Conservation (phyloP, 75 land plant species). For the Cunninghamia lanceolata region DNA sequence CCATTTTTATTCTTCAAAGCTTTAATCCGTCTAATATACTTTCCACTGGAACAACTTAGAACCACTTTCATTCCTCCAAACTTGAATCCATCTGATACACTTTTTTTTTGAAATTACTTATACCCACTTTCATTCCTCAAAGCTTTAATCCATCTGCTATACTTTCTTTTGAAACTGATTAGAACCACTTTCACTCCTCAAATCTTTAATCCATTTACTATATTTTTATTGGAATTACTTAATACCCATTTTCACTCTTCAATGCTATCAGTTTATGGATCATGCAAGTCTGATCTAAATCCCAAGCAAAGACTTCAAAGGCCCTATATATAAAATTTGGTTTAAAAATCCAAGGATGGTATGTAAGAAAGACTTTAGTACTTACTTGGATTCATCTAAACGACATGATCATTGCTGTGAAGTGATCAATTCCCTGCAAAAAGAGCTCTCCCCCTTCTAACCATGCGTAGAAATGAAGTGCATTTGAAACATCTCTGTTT, state of each 20-base stretch:
- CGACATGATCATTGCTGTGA: not conserved
- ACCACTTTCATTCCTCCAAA: not conserved
- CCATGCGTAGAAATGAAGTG: not conserved
- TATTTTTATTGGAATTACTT: not conserved
- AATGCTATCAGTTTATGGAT: not conserved
- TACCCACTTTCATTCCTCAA: not conserved
- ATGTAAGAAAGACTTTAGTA: not conserved
- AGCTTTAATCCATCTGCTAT: not conserved
- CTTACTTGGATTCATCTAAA: not conserved
- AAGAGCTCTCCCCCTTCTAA: not conserved
- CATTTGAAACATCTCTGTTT: not conserved
- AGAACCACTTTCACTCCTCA: not conserved
- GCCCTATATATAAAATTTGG: not conserved
- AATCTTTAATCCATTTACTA: not conserved
- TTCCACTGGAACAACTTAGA: not conserved
- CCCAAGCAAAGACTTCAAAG: not conserved
- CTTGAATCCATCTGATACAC: not conserved
- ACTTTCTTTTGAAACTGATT: not conserved
- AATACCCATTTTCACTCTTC: not conserved
- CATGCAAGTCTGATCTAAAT: not conserved
- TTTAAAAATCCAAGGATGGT: not conserved
- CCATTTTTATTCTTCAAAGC: not conserved
- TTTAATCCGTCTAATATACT: not conserved
- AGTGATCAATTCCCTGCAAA: not conserved
- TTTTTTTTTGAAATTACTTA: not conserved